phyloP scores from a whole-genome alignment of 2,329 filamentous ascomycete genomes.

The Cordyceps pruinosa region DNA sequence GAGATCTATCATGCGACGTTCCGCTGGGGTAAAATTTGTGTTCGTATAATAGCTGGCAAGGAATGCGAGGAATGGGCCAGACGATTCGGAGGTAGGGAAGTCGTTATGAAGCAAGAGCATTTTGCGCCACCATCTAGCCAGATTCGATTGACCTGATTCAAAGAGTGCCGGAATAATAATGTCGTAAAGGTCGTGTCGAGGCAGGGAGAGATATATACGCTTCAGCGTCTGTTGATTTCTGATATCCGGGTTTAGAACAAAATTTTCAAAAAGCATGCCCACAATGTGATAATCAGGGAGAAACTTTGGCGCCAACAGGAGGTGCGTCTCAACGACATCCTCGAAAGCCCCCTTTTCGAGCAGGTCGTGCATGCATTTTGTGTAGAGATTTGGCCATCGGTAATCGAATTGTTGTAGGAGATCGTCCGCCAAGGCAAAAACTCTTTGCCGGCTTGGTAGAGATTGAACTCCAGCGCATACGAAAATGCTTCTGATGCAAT shows the following conservation, averaged over 20 bases:
- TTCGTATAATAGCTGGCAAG: conserved; percentile 39
- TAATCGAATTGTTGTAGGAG: conserved; percentile 32
- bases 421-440: conserved; percentile 23
- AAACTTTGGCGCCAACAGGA: conserved; percentile 37
- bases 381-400: conserved; percentile 45
- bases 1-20: conserved; percentile 20
- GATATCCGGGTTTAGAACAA: conserved; percentile 31
- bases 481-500: not conserved
- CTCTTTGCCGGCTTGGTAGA: conserved; percentile 19
- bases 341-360: conserved; percentile 25
- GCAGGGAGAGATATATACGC: conserved; percentile 38
- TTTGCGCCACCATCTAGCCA: conserved; percentile 43
- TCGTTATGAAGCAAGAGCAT: conserved; percentile 36
- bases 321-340: conserved; percentile 40
- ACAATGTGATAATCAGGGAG: conserved; percentile 36
- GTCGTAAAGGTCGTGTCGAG: conserved; percentile 42
- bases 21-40: conserved; percentile 30
- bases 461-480: conserved; percentile 21
- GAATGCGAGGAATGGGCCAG: conserved; percentile 42
- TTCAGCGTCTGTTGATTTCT: conserved; percentile 34
- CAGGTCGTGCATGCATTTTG: conserved; percentile 37
- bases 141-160: conserved; percentile 34
- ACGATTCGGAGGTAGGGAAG: conserved; percentile 32
- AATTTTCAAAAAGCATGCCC: conserved; percentile 35
- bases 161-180: conserved; percentile 45